Percentiles rank a stretch among this genome's conserved stretches.
Conservation (phyloP, 1,139 yeast genomes). For the Suhomyces ambrosiae region DNA sequence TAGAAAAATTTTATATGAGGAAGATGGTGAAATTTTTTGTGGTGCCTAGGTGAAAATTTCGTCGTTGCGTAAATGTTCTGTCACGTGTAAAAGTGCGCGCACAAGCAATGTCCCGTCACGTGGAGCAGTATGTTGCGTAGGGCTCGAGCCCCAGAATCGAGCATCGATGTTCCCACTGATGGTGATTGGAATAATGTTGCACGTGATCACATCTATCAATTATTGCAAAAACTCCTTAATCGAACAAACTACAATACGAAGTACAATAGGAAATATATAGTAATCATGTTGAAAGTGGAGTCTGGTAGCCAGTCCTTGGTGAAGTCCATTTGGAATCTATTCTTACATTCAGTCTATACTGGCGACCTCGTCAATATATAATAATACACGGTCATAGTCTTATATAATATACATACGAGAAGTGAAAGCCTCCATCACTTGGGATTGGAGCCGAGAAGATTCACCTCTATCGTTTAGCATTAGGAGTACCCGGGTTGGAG, state of each 20-base stretch:
- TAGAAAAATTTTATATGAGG: constrained; percentile 15
- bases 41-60: constrained; percentile 14
- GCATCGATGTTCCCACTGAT: too few relatives aligned
- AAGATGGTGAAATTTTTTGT: constrained; percentile 19
- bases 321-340: too few relatives aligned
- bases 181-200: too few relatives aligned
- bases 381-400: constrained; percentile 5
- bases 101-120: constrained; percentile 1
- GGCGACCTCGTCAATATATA: background rate
- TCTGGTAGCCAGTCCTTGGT: too few relatives aligned
- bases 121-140: background rate
- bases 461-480: background rate
- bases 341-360: background rate
- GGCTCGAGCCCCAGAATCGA: background rate
- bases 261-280: too few relatives aligned
- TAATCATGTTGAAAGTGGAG: too few relatives aligned
- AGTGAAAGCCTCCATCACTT: constrained; percentile 3
- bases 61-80: constrained; percentile 8
- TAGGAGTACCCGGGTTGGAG: constrained; percentile 8
- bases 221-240: background rate
- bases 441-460: background rate
- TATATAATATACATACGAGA: constrained; percentile 9
- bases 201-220: background rate
- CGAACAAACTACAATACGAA: too few relatives aligned
- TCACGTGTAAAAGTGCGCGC: constrained; percentile 8